Conservation (phyloP, 129 eudicot species). For the Ambrosia trifida region DNA sequence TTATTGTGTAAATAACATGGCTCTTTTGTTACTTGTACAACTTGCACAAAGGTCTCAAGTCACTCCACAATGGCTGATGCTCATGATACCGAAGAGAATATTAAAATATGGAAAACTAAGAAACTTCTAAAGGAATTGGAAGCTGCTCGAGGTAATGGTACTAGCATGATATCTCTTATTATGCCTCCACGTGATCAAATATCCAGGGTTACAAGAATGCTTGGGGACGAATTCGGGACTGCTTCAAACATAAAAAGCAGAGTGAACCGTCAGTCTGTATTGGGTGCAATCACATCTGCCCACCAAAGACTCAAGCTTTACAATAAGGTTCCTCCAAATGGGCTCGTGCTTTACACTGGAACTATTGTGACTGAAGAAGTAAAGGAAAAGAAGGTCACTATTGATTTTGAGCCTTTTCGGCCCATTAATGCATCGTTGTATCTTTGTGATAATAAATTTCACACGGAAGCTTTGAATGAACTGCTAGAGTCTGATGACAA, state of each 20-base stretch:
- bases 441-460: slow-evolving; percentile 42
- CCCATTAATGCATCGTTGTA: slow-evolving; percentile 37
- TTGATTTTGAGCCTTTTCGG: slow-evolving; percentile 41
- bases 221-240: slow-evolving; percentile 42
- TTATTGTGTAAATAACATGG: no score
- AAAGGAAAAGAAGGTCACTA: slow-evolving; percentile 39
- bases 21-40: neutral
- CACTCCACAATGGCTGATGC: slow-evolving; percentile 30
- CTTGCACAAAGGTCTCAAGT: neutral
- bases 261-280: slow-evolving; percentile 41
- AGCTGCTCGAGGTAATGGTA: slow-evolving; percentile 45
- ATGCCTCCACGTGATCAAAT: slow-evolving; percentile 46
- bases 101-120: slow-evolving; percentile 44
- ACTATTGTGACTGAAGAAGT: slow-evolving; percentile 45
- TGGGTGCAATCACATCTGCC: slow-evolving; percentile 44
- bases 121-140: slow-evolving; percentile 41
- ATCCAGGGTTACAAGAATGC: slow-evolving; percentile 42
- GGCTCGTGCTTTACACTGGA: slow-evolving; percentile 45
- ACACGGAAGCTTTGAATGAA: slow-evolving; percentile 40
- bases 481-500: slow-evolving; percentile 40
- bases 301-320: slow-evolving; percentile 42
- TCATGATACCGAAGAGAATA: slow-evolving; percentile 40
- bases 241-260: slow-evolving; percentile 42
- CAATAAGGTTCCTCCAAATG: slow-evolving; percentile 46
- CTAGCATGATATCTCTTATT: slow-evolving; percentile 47